Conservation (phyloP, 495 filamentous ascomycete species). For the Lineolata rhizophorae region DNA sequence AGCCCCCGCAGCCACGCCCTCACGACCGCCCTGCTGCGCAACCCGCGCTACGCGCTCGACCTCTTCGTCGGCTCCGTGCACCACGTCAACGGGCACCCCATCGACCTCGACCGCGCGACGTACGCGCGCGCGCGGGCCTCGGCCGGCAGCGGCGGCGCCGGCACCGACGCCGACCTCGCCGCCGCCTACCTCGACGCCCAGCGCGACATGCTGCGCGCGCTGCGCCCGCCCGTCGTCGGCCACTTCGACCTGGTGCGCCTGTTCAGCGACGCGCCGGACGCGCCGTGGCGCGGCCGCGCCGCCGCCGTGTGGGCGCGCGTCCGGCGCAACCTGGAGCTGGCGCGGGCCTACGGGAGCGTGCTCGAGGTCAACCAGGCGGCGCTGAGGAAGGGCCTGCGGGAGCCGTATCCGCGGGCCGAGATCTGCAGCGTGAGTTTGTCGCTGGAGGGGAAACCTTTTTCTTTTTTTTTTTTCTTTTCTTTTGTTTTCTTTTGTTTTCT, state of each 20-base stretch:
- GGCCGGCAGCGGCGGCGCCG: too few species aligned
- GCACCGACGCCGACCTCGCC: conserved; percentile 49
- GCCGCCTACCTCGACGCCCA: conserved; percentile 75
- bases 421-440: conserved; percentile 45
- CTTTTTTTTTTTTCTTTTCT: too few species aligned
- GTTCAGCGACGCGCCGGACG: conserved; percentile 42
- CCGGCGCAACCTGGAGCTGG: conserved; percentile 46
- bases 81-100: conserved; percentile 66
- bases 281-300: conserved; percentile 21
- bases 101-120: conserved; percentile 55
- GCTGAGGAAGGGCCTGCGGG: conserved; percentile 68
- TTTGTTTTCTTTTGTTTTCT: too few species aligned
- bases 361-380: conserved; percentile 75
- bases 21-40: conserved; percentile 27
- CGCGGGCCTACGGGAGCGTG: conserved; percentile 53
- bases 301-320: conserved; percentile 48
- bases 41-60: conserved; percentile 53
- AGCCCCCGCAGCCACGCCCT: conserved; percentile 32
- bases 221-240: conserved; percentile 63
- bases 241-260: conserved; percentile 87
- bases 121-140: conserved; percentile 44
- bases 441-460: too few species aligned
- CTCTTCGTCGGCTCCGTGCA: conserved; percentile 84
- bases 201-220: conserved; percentile 48
- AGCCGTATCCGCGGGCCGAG: conserved; percentile 67